These are phyloP conservation scores for Globisporangium ultimum DNA, from an alignment of 352 stramenopile genomes.

Conservation along the genomic window DNA sequence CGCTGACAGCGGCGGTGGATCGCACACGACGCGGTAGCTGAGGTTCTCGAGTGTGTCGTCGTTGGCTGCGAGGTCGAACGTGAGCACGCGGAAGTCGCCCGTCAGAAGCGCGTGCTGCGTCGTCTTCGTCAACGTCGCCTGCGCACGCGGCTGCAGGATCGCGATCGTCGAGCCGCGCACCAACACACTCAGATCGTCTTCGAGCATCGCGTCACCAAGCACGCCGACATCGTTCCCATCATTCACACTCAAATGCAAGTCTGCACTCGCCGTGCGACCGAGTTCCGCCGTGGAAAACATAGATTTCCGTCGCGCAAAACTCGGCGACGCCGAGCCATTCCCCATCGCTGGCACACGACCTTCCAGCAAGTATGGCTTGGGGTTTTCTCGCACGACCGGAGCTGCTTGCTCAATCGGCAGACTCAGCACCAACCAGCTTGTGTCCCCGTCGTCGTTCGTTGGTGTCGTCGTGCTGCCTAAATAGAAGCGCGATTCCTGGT, in stretches of 20 bases:
- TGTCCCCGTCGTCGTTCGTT: slow-evolving; percentile 21
- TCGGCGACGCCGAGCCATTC: slow-evolving; percentile 75
- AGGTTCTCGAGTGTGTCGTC: slow-evolving; percentile 64
- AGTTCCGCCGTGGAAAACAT: slow-evolving; percentile 62
- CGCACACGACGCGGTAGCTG: slow-evolving; percentile 47
- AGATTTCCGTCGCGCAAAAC: slow-evolving; percentile 74
- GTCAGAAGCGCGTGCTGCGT: slow-evolving; percentile 56
- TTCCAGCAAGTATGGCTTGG: slow-evolving; percentile 44
- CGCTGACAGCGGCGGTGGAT: slow-evolving; percentile 44
- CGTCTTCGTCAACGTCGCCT: slow-evolving; percentile 51
- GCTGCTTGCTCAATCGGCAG: slow-evolving; percentile 42
- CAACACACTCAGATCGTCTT: slow-evolving; percentile 42
- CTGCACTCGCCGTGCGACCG: slow-evolving; percentile 24
- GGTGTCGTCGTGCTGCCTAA: slow-evolving; percentile 18
- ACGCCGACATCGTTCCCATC: slow-evolving; percentile 10
- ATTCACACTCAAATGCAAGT: slow-evolving; percentile 14
- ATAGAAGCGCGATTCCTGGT: slow-evolving; percentile 65
- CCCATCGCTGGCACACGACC: slow-evolving; percentile 81
- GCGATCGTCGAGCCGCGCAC: slow-evolving; percentile 49
- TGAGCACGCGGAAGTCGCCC: slow-evolving; percentile 64
- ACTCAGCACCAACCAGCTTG: slow-evolving; percentile 55
- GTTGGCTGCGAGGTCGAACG: slow-evolving; percentile 55
- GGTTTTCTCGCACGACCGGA: slow-evolving; percentile 29
- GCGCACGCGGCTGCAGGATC: slow-evolving; percentile 67
- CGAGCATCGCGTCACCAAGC: background rate